A percentile compares a stretch with the other conserved stretches of the same genome.
Evolutionary conservation across 2,329 filamentous ascomycete genomes (phyloP).

Genomic region (Penicillium sp.): DNA sequence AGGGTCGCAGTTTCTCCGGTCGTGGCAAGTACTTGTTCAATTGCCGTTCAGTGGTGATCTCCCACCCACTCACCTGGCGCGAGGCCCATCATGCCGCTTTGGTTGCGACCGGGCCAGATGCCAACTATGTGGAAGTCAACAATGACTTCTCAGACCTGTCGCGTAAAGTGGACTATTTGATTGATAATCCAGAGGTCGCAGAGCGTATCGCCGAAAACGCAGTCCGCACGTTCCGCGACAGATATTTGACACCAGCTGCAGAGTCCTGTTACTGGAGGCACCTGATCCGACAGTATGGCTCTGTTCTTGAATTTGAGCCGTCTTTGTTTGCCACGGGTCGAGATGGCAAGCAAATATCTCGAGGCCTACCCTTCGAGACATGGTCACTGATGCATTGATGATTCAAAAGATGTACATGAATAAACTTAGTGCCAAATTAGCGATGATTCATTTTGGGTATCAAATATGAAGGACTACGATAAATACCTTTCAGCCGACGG

Average conservation of each 20-base stretch:
- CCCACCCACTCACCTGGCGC: slow-evolving; percentile 45
- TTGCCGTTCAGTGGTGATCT: slow-evolving; percentile 46
- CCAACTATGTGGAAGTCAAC: slow-evolving; percentile 47
- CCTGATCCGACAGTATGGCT: slow-evolving; percentile 36
- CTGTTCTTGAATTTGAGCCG: slow-evolving; percentile 39
- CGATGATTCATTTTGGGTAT: background rate
- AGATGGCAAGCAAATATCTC: slow-evolving; percentile 25
- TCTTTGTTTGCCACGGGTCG: slow-evolving; percentile 26
- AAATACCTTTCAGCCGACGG: too few relatives aligned
- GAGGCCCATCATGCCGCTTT: slow-evolving; percentile 47
- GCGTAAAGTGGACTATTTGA: slow-evolving; percentile 38
- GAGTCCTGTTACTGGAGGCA: slow-evolving; percentile 53
- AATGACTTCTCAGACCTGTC: slow-evolving; percentile 53
- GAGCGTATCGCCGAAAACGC: slow-evolving; percentile 47
- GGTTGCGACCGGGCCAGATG: slow-evolving; percentile 39
- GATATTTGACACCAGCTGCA: slow-evolving; percentile 50
- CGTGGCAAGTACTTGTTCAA: slow-evolving; percentile 50
- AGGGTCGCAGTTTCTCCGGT: slow-evolving; percentile 50
- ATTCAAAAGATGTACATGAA: background rate
- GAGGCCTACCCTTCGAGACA: slow-evolving; percentile 39
- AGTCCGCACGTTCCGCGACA: slow-evolving; percentile 45
- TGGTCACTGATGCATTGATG: slow-evolving; percentile 30
- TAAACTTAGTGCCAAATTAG: background rate
- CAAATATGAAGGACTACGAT: too few relatives aligned
- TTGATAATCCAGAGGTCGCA: slow-evolving; percentile 41